Evolutionary conservation across 441 rosid genomes (phyloP).

Genomic region (Jatropha multifida): DNA sequence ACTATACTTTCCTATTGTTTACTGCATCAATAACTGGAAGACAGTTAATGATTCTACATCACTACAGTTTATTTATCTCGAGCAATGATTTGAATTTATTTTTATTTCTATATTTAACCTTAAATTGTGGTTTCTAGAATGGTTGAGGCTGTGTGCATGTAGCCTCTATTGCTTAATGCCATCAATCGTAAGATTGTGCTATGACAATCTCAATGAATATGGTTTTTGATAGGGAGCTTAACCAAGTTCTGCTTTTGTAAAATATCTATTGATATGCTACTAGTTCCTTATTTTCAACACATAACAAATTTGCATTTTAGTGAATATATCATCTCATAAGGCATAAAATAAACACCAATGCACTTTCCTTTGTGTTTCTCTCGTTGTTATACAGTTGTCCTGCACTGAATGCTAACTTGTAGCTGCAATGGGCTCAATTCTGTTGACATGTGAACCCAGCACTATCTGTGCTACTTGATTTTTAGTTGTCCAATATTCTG

Average conservation of each 20-base stretch:
- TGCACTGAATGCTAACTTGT: not conserved
- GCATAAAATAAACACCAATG: not conserved
- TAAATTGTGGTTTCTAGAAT: not conserved
- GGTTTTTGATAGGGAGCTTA: not conserved
- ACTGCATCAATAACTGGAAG: not conserved
- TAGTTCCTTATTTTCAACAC: not conserved
- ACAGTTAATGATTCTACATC: not conserved
- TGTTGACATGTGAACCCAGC: slow-evolving; percentile 8
- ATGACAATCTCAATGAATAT: not conserved
- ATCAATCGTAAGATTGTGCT: not conserved
- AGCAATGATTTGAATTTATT: not conserved
- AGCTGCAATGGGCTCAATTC: not conserved
- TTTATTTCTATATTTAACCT: not conserved
- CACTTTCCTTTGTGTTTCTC: not conserved
- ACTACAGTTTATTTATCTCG: not conserved
- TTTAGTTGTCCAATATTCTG: not conserved
- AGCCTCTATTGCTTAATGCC: not conserved
- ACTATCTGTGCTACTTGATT: not conserved
- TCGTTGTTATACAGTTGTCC: not conserved
- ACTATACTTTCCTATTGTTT: slow-evolving; percentile 4
- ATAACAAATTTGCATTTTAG: not conserved
- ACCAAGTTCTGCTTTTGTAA: not conserved
- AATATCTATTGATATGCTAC: not conserved
- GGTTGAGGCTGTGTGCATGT: not conserved
- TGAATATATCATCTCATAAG: not conserved